Base-by-base conservation (phyloP, 352 stramenopile genomes). In the Phytopythium delawarense region DNA sequence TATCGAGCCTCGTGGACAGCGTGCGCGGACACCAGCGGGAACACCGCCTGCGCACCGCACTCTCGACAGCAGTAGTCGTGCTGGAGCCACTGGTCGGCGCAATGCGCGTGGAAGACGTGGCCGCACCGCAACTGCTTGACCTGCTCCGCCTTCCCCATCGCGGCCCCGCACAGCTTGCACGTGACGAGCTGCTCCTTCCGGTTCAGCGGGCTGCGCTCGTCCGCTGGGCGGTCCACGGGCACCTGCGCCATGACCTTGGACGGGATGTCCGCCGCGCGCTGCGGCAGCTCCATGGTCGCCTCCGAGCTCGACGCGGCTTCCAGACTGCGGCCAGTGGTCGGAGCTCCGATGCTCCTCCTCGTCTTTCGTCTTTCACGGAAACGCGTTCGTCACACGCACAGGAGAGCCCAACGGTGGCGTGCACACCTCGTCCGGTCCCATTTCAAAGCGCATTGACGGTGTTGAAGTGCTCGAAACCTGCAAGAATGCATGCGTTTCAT, bases 91-190 rank as follows among this genome's bases (percentile, higher is more conserved):
- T 71, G 65, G 51, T 94, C 79, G 18, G 81, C 63, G 49, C 85
- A 94, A 3, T 72, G 57, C 11, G 65, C 71, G 55, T 94, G 85
- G 61, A 88, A 91, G 15, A 83, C 32, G 62, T 94, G 80, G 39
- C 64, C 69, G 63, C 85, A 92, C 16, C 65, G 65, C 16, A 87
- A 64, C 50, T 77, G 64, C 67, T 92, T 92, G 5, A 89, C 66
- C 1, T 67, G 66, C 23, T 81, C 70, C 34, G 62, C 61, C 25
- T 69, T 62, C 12, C 67, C 39, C 4, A 89, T 61, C 5, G 53
- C 39, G 28, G 75, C 64, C 39, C 61, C 63, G 56, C 82, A 91
- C 7, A 78, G 56, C 9, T 64, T 63, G 48, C 82, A 91, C 13
- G 64, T 57, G 46, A 39, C 51, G 51, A 57, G 32, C 51, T 57